Conservation (phyloP, 192 early-diverging fungal species). For the Coemansia sp. region DNA sequence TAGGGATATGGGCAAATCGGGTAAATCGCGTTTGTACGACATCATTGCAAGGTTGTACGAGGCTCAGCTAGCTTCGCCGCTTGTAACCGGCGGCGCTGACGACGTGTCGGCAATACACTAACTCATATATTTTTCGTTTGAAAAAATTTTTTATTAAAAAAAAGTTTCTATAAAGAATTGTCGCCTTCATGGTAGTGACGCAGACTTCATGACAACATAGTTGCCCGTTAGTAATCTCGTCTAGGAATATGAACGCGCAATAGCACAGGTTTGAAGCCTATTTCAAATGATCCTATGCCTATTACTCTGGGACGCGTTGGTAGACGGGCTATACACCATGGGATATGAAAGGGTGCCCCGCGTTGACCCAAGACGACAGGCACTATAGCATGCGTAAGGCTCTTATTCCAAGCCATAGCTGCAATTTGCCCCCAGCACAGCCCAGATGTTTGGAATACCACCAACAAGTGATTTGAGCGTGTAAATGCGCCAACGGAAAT, state of each 20-base stretch:
- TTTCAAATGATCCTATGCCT: slow-evolving; percentile 27
- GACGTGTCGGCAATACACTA: background rate
- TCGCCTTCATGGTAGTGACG: slow-evolving; percentile 53
- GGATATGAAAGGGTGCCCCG: slow-evolving; percentile 18
- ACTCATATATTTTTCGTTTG: too few relatives aligned
- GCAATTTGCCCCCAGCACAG: background rate
- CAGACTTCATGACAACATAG: slow-evolving; percentile 48
- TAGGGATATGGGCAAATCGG: slow-evolving; percentile 48
- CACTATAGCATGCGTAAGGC: background rate
- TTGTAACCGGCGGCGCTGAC: slow-evolving; percentile 1
- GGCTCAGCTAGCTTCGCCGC: slow-evolving; percentile 7
- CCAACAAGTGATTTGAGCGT: background rate
- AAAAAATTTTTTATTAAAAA: background rate
- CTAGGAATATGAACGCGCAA: slow-evolving; percentile 54
- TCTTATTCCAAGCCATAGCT: background rate
- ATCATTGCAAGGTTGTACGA: slow-evolving; percentile 24
- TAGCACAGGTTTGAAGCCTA: slow-evolving; percentile 35
- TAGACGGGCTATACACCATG: slow-evolving; percentile 42
- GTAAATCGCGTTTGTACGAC: slow-evolving; percentile 50
- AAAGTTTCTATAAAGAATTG: background rate
- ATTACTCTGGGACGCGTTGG: slow-evolving; percentile 51
- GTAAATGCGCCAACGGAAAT: background rate
- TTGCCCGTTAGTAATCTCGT: slow-evolving; percentile 27
- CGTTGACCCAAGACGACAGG: slow-evolving; percentile 28
- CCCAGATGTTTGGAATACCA: slow-evolving; percentile 1